These are phyloP conservation scores for Hanseniaspora gamundiae DNA, from an alignment of 1,139 yeast genomes.

Conservation along the genomic window DNA sequence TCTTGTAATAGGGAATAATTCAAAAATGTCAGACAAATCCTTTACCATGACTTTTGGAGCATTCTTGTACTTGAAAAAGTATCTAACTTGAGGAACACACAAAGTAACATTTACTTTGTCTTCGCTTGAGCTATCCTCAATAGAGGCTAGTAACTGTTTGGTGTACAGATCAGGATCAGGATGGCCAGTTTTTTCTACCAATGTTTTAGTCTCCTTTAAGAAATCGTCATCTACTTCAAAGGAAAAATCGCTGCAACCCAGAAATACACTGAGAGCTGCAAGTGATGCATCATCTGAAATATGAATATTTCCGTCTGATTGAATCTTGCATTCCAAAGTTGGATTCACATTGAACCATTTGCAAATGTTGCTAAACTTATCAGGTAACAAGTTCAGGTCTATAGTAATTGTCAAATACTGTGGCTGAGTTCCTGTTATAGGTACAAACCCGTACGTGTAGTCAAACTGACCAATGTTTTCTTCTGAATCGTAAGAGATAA, in stretches of 20 bases:
- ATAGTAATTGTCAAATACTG: not conserved
- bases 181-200: not conserved
- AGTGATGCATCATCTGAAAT: not conserved
- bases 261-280: too few species aligned
- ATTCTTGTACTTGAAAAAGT: not conserved
- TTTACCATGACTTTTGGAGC: not conserved
- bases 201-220: not conserved
- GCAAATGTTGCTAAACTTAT: not conserved
- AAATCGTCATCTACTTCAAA: not conserved
- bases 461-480: constrained; percentile 38
- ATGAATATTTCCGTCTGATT: not conserved
- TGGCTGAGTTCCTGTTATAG: constrained; percentile 15
- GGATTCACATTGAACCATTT: not conserved
- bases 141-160: not conserved
- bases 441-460: constrained; percentile 49
- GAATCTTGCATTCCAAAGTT: not conserved
- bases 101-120: not conserved
- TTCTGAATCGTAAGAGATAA: constrained; percentile 37
- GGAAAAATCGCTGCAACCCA: not conserved
- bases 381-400: not conserved
- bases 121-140: not conserved
- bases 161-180: not conserved
- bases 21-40: not conserved
- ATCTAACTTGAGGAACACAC: not conserved
- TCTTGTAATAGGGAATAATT: not conserved